Evolutionary conservation across 2,329 filamentous ascomycete species (phyloP), one percentile per base, ranked within the genome.

Genomic region (Aspergillus fructus): DNA sequence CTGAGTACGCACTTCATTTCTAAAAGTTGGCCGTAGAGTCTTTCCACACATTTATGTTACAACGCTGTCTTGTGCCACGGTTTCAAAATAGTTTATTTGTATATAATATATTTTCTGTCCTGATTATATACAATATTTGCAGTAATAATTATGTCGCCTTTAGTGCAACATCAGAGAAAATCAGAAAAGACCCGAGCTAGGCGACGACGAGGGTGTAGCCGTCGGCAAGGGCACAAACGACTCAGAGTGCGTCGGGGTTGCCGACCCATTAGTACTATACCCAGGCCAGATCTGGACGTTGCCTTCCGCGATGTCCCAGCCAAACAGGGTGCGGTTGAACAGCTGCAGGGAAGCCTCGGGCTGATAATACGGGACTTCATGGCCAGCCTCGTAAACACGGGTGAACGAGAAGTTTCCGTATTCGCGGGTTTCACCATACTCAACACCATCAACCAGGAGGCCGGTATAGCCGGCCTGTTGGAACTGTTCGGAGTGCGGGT

Each of bases 321-420:
- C 82, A 51, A 76, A 74, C 62, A 89, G 75, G 46, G 85, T 83
- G 30, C 87, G 81, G 27, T 83, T 80, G 65, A 89, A 88, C 40
- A 87, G 74, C 61, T 82, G 80, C 56, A 86, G 79, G 2, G 83
- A 76, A 3, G 84, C 85, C 66, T 83, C 76, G 12, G 85, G 85
- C 72, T 88, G 85, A 46, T 69, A 72, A 42, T 79, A 82, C 0
- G 85, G 80, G 1, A 86, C 81, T 51, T 85, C 81, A 65, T 89
- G 87, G 2, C 87, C 86, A 15, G 86, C 80, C 65, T 89, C 83
- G 69, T 86, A 89, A 48, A 89, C 79, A 7, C 87, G 81, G 53
- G 83, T 84, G 69, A 89, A 89, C 15, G 82, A 85, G 53, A 89
- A 81, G 64, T 93, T 93, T 11, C 88, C 90, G 65, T 85, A 90